These are phyloP conservation scores for Podospora comata DNA, from an alignment of 495 filamentous ascomycete genomes.

Conservation along the genomic window DNA sequence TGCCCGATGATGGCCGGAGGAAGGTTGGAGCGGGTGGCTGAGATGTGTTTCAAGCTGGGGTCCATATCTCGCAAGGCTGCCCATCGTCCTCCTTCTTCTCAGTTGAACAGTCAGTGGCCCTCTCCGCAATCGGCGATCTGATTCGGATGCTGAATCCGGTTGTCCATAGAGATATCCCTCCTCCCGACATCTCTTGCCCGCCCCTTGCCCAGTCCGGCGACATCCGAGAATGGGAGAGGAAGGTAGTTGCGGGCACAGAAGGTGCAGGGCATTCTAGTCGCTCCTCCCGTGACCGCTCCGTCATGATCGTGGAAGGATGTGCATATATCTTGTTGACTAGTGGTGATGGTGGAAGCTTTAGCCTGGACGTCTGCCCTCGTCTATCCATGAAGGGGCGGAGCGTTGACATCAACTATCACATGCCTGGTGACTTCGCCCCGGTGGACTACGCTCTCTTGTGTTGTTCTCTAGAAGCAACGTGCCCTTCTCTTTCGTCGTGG, in stretches of 20 bases:
- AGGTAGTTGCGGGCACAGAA: background rate
- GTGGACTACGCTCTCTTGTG: background rate
- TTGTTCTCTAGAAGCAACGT: background rate
- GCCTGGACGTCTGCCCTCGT: background rate
- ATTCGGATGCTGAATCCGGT: background rate
- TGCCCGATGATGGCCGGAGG: background rate
- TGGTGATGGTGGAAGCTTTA: background rate
- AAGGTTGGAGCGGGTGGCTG: background rate
- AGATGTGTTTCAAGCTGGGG: background rate
- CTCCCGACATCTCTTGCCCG: background rate
- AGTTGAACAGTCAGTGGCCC: background rate
- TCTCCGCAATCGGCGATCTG: background rate
- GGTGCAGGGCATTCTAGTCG: background rate
- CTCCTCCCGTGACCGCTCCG: background rate
- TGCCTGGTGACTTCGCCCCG: slow-evolving; percentile 2
- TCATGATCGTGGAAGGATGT: background rate
- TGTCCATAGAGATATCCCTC: background rate
- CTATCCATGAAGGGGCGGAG: background rate
- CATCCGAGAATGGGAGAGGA: background rate
- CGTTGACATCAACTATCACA: background rate
- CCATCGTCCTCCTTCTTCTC: background rate
- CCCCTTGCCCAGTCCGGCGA: background rate
- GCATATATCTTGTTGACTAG: background rate
- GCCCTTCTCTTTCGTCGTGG: background rate
- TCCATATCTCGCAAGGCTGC: background rate